Evolutionary conservation across 441 rosid species (phyloP).

Genomic region (Capsella rubella): DNA sequence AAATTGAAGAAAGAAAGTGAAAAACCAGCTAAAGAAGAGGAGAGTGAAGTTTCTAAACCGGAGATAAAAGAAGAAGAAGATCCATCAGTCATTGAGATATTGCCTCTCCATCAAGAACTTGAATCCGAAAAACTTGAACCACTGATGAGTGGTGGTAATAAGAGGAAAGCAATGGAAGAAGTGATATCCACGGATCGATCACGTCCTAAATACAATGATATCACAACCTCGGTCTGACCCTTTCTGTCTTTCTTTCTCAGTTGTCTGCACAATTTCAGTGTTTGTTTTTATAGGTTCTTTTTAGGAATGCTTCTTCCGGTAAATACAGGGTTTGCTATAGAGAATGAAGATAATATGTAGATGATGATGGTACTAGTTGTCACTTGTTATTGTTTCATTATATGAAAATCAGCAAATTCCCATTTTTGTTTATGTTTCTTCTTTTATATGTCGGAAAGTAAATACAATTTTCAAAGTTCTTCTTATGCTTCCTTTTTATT

Average conservation of each 20-base stretch:
- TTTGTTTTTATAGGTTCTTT: slow-evolving; percentile 26
- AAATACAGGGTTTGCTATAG: slow-evolving; percentile 31
- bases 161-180: slow-evolving; percentile 44
- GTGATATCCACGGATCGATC: slow-evolving; percentile 54
- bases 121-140: slow-evolving; percentile 41
- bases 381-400: slow-evolving; percentile 29
- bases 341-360: slow-evolving; percentile 23
- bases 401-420: slow-evolving; percentile 14
- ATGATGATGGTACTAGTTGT: slow-evolving; percentile 32
- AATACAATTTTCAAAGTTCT: neutral
- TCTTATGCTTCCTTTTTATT: neutral
- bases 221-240: slow-evolving; percentile 58
- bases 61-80: slow-evolving; percentile 31
- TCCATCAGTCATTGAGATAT: slow-evolving; percentile 11
- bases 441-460: slow-evolving; percentile 5
- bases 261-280: neutral
- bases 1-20: slow-evolving; percentile 54
- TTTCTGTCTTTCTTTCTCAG: neutral
- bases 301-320: slow-evolving; percentile 38
- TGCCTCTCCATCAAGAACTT: slow-evolving; percentile 28
- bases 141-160: slow-evolving; percentile 43
- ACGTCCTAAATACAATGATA: slow-evolving; percentile 64
- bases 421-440: slow-evolving; percentile 34
- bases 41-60: slow-evolving; percentile 25
- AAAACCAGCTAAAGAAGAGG: slow-evolving; percentile 41